phyloP scores from a whole-genome alignment of 1,284 basidiomycete species.

The Apiotrichum sp. region DNA sequence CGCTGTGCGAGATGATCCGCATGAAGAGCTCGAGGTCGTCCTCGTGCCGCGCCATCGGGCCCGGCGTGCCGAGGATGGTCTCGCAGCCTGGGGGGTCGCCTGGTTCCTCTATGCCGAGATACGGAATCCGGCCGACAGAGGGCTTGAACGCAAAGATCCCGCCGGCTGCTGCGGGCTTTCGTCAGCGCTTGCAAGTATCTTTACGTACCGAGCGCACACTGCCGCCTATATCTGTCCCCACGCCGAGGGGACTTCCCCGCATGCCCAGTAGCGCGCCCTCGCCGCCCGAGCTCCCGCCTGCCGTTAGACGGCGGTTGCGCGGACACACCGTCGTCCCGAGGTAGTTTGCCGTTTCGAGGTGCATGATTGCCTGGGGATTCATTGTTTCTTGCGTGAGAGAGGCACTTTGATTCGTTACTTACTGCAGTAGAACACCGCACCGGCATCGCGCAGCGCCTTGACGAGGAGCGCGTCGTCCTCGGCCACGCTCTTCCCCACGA shows the following conservation, averaged over 20 bases:
- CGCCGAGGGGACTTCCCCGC: slow-evolving; percentile 23
- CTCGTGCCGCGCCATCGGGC: slow-evolving; percentile 36
- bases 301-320: slow-evolving; percentile 39
- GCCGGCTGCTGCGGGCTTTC: slow-evolving; percentile 24
- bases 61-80: slow-evolving; percentile 31
- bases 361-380: slow-evolving; percentile 28
- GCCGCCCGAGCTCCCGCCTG: slow-evolving; percentile 47
- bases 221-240: slow-evolving; percentile 49
- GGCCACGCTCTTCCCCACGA: slow-evolving; percentile 15
- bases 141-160: slow-evolving; percentile 44
- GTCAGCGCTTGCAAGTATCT: not conserved
- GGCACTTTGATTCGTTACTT: not conserved
- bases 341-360: slow-evolving; percentile 25
- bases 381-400: slow-evolving; percentile 10
- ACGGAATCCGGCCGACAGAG: slow-evolving; percentile 35
- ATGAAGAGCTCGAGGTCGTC: slow-evolving; percentile 40
- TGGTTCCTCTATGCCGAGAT: slow-evolving; percentile 24
- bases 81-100: slow-evolving; percentile 26
- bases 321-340: slow-evolving; percentile 45
- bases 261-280: slow-evolving; percentile 47
- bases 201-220: slow-evolving; percentile 24
- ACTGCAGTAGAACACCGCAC: slow-evolving; percentile 22
- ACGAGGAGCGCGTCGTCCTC: slow-evolving; percentile 15
- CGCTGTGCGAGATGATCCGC: slow-evolving; percentile 26
- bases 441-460: slow-evolving; percentile 20